A percentile compares a stretch with the other conserved stretches of the same genome.
Conservation (phyloP, 345 rosid species). For the Salix caprea region DNA sequence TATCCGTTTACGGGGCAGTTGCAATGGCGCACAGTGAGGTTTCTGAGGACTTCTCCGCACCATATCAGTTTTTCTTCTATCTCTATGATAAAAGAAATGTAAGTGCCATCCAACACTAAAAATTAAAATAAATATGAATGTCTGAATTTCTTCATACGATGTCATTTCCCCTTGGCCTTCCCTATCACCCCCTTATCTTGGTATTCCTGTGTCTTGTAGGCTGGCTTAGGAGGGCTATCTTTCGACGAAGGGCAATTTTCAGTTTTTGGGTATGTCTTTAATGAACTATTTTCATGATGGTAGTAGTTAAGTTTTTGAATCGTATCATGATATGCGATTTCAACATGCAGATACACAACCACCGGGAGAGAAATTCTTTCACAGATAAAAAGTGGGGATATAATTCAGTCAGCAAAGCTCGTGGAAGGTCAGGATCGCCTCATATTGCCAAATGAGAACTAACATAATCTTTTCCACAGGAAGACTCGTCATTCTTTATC, state of each 20-base stretch:
- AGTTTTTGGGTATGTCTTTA: conserved; percentile 62
- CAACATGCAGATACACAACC: conserved; percentile 51
- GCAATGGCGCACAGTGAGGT: conserved; percentile 87
- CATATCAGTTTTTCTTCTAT: conserved; percentile 87
- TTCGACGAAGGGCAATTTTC: conserved; percentile 95
- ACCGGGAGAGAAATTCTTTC: conserved; percentile 68
- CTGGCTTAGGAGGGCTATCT: conserved; percentile 93
- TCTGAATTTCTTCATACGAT: not conserved
- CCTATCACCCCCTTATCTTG: not conserved
- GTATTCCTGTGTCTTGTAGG: conserved; percentile 29
- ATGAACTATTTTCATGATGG: not conserved
- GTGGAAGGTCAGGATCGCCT: conserved; percentile 78
- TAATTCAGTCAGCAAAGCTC: conserved; percentile 65
- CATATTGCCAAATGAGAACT: conserved; percentile 50
- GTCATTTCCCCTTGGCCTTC: too few relatives aligned
- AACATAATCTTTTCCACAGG: not conserved
- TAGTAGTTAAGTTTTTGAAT: not conserved
- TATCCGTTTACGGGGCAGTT: conserved; percentile 80
- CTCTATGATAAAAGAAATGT: conserved; percentile 88
- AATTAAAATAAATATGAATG: not conserved
- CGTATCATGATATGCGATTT: not conserved
- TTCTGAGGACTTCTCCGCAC: conserved; percentile 87
- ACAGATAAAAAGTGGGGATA: conserved; percentile 77
- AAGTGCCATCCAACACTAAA: conserved; percentile 15
- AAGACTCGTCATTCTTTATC: not conserved